Conservation (phyloP, 2,329 filamentous ascomycete genomes). For the Aspergillus transmontanensis region DNA sequence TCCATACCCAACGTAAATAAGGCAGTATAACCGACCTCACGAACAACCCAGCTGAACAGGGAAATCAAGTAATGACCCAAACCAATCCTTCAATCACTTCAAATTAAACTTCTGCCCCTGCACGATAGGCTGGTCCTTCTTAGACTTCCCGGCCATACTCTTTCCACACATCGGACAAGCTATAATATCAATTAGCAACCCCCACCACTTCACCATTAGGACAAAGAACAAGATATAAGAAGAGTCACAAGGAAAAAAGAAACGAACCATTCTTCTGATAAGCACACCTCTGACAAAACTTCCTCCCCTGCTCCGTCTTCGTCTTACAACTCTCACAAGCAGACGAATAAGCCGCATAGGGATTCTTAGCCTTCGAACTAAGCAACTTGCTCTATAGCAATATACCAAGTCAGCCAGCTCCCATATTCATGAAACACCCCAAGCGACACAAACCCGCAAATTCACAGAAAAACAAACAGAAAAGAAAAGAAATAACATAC, state of each 20-base stretch:
- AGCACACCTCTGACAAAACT: conserved; percentile 64
- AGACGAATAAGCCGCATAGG: conserved; percentile 65
- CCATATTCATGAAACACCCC: background rate
- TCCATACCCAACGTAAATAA: background rate
- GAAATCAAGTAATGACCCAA: background rate
- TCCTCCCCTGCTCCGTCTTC: conserved; percentile 63
- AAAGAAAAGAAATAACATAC: conserved; percentile 35
- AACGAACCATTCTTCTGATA: conserved; percentile 60
- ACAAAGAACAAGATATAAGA: background rate
- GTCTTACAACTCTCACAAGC: conserved; percentile 64
- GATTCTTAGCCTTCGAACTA: conserved; percentile 66
- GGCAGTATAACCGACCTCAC: background rate
- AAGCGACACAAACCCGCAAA: background rate
- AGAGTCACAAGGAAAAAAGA: background rate
- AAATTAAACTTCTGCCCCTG: conserved; percentile 65
- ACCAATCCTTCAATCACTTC: conserved; percentile 49
- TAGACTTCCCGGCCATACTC: conserved; percentile 48
- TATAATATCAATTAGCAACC: conserved; percentile 29
- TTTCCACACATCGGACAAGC: conserved; percentile 68
- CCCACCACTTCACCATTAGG: background rate
- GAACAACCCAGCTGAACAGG: conserved; percentile 3
- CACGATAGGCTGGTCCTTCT: conserved; percentile 55
- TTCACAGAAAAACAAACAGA: background rate
- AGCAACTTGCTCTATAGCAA: conserved; percentile 62
- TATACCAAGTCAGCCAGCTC: background rate